These are phyloP conservation scores for Phlyctochytrium arcticum DNA, from an alignment of 192 early-diverging fungal species.

Conservation along the genomic window DNA sequence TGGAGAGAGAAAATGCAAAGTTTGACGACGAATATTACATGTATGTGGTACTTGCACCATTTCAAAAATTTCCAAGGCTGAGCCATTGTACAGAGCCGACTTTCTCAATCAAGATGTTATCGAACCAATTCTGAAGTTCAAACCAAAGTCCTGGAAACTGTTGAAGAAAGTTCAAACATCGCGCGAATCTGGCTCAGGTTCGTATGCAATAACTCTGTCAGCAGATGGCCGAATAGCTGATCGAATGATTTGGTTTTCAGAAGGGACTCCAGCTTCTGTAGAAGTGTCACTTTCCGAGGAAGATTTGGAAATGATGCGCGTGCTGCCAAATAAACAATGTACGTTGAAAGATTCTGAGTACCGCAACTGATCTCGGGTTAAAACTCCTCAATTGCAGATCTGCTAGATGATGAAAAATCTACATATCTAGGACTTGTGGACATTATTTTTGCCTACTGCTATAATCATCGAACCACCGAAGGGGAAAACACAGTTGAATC, in stretches of 20 bases:
- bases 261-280: too few relatives aligned
- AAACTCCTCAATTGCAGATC: constrained; percentile 36
- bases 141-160: constrained; percentile 59
- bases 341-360: constrained; percentile 25
- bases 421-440: constrained; percentile 88
- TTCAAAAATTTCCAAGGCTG: too few relatives aligned
- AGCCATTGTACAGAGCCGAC: constrained; percentile 54
- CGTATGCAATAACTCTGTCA: too few relatives aligned
- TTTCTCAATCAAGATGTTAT: constrained; percentile 86
- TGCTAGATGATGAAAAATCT: constrained; percentile 54
- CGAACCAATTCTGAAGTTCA: constrained; percentile 66
- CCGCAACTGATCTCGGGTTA: neutral
- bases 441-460: constrained; percentile 85
- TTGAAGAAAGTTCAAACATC: constrained; percentile 64
- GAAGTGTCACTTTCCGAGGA: constrained; percentile 67
- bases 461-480: constrained; percentile 77
- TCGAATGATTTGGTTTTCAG: too few relatives aligned
- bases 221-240: too few relatives aligned
- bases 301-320: constrained; percentile 70
- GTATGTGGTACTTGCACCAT: constrained; percentile 38
- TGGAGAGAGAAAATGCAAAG: constrained; percentile 70
- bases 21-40: constrained; percentile 94
- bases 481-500: constrained; percentile 87
- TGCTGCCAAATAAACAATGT: constrained; percentile 78
- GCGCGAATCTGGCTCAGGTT: too few relatives aligned